Conservation (phyloP, 768 basidiomycete genomes). For the Suillus plorans region DNA sequence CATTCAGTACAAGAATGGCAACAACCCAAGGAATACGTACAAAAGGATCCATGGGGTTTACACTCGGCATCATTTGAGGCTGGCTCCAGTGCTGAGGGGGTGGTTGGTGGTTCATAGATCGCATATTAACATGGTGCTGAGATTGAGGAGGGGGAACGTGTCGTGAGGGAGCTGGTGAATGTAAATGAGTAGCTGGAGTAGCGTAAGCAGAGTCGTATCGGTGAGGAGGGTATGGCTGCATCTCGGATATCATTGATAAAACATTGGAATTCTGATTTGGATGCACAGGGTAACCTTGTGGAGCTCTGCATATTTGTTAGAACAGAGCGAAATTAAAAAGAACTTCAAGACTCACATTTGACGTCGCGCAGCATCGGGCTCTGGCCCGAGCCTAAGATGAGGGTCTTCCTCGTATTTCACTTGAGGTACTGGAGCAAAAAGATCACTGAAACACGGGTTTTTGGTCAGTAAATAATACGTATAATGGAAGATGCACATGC, state of each 20-base stretch:
- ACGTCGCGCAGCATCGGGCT: conserved; percentile 45
- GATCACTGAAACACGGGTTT: background rate
- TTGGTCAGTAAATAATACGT: conserved; percentile 2
- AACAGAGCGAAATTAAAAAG: conserved; percentile 1
- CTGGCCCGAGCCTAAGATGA: conserved; percentile 32
- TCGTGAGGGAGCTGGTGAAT: conserved; percentile 39
- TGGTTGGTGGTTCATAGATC: conserved; percentile 49
- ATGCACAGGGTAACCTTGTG: conserved; percentile 46
- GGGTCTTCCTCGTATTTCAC: conserved; percentile 4
- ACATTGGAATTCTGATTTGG: conserved; percentile 41
- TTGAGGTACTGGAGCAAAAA: background rate
- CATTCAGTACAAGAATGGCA: conserved; percentile 7
- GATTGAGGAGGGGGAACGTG: conserved; percentile 30
- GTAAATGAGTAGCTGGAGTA: conserved; percentile 26
- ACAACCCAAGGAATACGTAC: conserved; percentile 41
- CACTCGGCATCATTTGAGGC: conserved; percentile 40
- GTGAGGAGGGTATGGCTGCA: conserved; percentile 47
- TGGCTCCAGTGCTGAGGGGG: conserved; percentile 53
- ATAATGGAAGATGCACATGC: conserved; percentile 21
- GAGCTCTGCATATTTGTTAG: conserved; percentile 33
- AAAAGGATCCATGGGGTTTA: conserved; percentile 62
- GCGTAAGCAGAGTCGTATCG: conserved; percentile 56
- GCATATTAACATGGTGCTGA: conserved; percentile 41
- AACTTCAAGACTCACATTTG: conserved; percentile 40
- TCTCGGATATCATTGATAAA: conserved; percentile 61